Evolutionary conservation across 352 stramenopile genomes (phyloP).

Genomic region (Phytophthora sp.): DNA sequence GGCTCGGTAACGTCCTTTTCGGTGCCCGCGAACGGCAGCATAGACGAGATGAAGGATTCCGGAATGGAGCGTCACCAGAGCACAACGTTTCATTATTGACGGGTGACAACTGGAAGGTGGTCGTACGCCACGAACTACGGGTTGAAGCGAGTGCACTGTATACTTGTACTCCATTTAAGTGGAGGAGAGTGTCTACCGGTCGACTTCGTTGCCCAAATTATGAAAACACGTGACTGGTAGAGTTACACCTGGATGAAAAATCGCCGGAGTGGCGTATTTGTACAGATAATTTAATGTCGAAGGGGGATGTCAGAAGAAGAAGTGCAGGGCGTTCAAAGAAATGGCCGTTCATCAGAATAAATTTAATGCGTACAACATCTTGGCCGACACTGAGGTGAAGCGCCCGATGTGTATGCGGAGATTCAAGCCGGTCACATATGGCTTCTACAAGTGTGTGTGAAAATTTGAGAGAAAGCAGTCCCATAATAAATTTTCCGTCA

Average conservation of each 20-base stretch:
- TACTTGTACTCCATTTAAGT: neutral
- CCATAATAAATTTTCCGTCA: conserved; percentile 11
- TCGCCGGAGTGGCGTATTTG: conserved; percentile 24
- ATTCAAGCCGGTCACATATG: conserved; percentile 31
- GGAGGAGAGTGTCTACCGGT: neutral
- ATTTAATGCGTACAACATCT: conserved; percentile 36
- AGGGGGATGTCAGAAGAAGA: conserved; percentile 16
- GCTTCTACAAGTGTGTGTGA: conserved; percentile 40
- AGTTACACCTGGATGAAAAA: conserved; percentile 13
- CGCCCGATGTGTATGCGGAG: conserved; percentile 21
- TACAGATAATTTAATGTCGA: conserved; percentile 32
- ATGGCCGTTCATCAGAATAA: conserved; percentile 28
- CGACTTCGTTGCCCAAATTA: neutral
- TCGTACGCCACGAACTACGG: neutral
- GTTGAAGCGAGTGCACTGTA: neutral
- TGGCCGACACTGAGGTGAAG: neutral
- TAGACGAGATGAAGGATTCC: neutral
- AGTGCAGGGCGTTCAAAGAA: conserved; percentile 18
- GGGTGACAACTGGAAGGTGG: neutral
- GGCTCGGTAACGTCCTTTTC: neutral
- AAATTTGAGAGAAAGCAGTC: conserved; percentile 33
- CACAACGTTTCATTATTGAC: conserved; percentile 16
- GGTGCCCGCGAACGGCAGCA: neutral
- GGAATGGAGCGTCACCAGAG: neutral
- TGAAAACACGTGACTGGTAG: neutral